Evolutionary conservation across 805 yeast species (phyloP).

Genomic region (Suhomyces vadensis): DNA sequence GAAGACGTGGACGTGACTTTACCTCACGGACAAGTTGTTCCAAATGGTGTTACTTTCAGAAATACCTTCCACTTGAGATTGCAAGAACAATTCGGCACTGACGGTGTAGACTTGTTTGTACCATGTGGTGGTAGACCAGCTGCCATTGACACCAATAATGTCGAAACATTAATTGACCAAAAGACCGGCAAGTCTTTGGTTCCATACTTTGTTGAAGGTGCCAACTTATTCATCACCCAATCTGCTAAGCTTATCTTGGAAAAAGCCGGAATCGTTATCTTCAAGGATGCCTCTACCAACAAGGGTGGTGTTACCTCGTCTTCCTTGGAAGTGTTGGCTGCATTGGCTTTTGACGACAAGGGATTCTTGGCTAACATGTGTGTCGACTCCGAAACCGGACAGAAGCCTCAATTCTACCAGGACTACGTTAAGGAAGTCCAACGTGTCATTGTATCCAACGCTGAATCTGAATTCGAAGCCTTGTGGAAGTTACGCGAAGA

Average conservation of each 20-base stretch:
- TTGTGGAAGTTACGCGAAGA: slow-evolving; percentile 74
- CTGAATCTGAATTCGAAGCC: slow-evolving; percentile 80
- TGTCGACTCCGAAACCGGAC: slow-evolving; percentile 51
- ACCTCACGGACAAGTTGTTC: slow-evolving; percentile 73
- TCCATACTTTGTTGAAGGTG: slow-evolving; percentile 95
- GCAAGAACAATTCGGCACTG: slow-evolving; percentile 58
- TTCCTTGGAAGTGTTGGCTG: slow-evolving; percentile 91
- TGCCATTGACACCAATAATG: slow-evolving; percentile 87
- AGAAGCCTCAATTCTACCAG: slow-evolving; percentile 72
- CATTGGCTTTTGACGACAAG: slow-evolving; percentile 84
- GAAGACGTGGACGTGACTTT: slow-evolving; percentile 79
- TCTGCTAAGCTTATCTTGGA: slow-evolving; percentile 87
- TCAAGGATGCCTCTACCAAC: slow-evolving; percentile 96
- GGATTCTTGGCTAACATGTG: slow-evolving; percentile 82
- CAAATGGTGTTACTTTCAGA: slow-evolving; percentile 87
- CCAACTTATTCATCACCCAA: slow-evolving; percentile 93
- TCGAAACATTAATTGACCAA: slow-evolving; percentile 65
- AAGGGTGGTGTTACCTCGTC: slow-evolving; percentile 99
- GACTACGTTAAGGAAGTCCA: slow-evolving; percentile 87
- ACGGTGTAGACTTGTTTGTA: slow-evolving; percentile 78
- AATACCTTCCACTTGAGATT: slow-evolving; percentile 82
- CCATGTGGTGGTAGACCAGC: slow-evolving; percentile 99
- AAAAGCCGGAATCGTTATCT: slow-evolving; percentile 79
- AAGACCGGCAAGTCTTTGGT: slow-evolving; percentile 75
- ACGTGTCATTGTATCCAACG: slow-evolving; percentile 70